Percentiles rank a stretch among this genome's conserved stretches.
phyloP scores from a whole-genome alignment of 176 grass and related monocot genomes.

The Canna indica region DNA sequence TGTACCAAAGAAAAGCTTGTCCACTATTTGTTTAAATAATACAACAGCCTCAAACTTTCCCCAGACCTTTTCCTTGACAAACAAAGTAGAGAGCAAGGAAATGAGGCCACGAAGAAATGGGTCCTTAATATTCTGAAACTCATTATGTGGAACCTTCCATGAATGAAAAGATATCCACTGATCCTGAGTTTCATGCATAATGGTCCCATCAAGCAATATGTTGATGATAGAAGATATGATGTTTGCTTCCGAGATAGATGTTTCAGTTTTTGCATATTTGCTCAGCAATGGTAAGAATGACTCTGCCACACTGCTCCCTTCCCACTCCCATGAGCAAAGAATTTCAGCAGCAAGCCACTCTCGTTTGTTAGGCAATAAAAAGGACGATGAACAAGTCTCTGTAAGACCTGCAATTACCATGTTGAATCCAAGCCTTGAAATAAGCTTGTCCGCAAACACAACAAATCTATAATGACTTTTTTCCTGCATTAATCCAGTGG shows the following conservation, averaged over 20 bases:
- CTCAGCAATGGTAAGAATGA: conserved; percentile 69
- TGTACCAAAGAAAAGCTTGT: conserved; percentile 37
- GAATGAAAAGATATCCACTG: conserved; percentile 69
- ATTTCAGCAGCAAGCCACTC: conserved; percentile 84
- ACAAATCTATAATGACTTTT: conserved; percentile 44
- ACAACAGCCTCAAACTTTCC: conserved; percentile 37
- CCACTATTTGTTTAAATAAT: conserved; percentile 48
- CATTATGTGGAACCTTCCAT: conserved; percentile 48
- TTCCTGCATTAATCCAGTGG: conserved; percentile 36
- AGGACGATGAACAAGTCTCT: conserved; percentile 22
- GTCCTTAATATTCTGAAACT: conserved; percentile 60
- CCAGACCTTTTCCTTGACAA: conserved; percentile 38
- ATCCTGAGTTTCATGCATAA: conserved; percentile 37
- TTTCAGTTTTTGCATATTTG: conserved; percentile 43
- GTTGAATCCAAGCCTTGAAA: conserved; percentile 57
- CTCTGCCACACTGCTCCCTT: conserved; percentile 32
- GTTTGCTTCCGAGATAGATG: conserved; percentile 21
- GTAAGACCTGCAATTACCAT: conserved; percentile 66
- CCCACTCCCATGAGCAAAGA: conserved; percentile 79
- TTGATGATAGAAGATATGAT: conserved; percentile 40
- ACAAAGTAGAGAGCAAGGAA: conserved; percentile 40
- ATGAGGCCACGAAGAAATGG: conserved; percentile 62
- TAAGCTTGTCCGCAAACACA: conserved; percentile 66
- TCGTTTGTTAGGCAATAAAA: conserved; percentile 33
- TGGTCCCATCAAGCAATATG: conserved; percentile 44